Evolutionary conservation across 2,329 filamentous ascomycete genomes (phyloP).

Genomic region (Beauveria brongniartii): DNA sequence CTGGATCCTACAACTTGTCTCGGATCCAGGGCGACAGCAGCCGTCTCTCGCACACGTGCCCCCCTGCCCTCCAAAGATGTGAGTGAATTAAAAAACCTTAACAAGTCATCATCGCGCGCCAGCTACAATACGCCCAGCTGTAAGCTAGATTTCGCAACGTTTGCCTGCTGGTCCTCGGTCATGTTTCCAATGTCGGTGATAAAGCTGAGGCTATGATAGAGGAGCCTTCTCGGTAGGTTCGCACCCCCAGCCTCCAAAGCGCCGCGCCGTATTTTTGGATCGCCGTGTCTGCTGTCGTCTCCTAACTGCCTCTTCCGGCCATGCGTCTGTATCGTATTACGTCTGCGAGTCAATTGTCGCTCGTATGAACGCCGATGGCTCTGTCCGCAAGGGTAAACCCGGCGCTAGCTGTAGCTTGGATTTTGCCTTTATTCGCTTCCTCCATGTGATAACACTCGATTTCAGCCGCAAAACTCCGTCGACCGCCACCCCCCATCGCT

Average conservation of each 20-base stretch:
- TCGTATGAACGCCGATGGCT: background rate
- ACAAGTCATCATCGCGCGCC: background rate
- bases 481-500: too few species aligned
- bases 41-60: background rate
- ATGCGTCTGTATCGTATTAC: background rate
- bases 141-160: background rate
- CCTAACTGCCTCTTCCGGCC: background rate
- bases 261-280: background rate
- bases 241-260: background rate
- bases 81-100: constrained; percentile 1
- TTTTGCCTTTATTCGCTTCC: too few species aligned
- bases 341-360: background rate
- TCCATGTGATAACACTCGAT: too few species aligned
- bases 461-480: too few species aligned
- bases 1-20: background rate
- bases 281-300: background rate
- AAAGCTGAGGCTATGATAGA: background rate
- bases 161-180: background rate
- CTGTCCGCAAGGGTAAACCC: background rate
- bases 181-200: background rate
- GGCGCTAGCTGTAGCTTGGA: background rate
- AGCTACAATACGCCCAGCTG: background rate
- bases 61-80: background rate
- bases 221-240: background rate
- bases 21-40: background rate